Evolutionary conservation across 345 rosid species (phyloP), one percentile per base, ranked within the genome.

Genomic region (Salix caprea): DNA sequence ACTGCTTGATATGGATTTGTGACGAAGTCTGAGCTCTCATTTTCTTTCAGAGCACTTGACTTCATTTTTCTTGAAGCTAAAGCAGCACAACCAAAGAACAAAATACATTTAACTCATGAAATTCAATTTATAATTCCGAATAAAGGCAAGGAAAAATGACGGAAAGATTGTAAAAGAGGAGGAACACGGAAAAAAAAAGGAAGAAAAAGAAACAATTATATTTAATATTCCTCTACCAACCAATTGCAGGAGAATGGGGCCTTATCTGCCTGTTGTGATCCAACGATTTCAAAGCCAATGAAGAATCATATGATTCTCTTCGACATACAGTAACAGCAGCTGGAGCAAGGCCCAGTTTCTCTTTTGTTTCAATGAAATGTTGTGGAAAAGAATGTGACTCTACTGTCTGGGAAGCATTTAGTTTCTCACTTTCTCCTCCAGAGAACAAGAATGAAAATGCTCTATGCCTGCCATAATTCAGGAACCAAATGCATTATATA

Each of bases 351-450:
- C 99, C 98, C 28, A 87, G 18, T 80, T 87, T 81, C 16, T 87
- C 89, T 72, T 80, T 90, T 4, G 95, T 87, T 80, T 91, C 92
- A 9, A 83, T 46, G 56, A 93, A 93, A 79, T 92, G 98, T 10
- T 90, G 90, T 0, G 99, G 98, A 69, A 96, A 93, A 73, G 88
- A 88, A 83, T 91, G 96, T 11, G 97, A 92, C 2, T 92, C 90
- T 5, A 92, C 89, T 2, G 88, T 85, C 80, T 96, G 98, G 39
- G 90, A 86, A 65, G 81, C 86, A 75, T 92, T 91, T 40, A 93
- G 75, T 75, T 93, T 98, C 82, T 96, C 95, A 40, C 70, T 88
- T 77, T 92, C 99, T 2, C 92, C 97, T 69, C 90, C 95, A 34
- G 80, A 73, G 81, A 96, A 96, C 88, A 92, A 81, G 85, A 86